Evolutionary conservation across 1,284 basidiomycete species (phyloP), one percentile per base, ranked within the genome.

Genomic region (Cerrena zonata): DNA sequence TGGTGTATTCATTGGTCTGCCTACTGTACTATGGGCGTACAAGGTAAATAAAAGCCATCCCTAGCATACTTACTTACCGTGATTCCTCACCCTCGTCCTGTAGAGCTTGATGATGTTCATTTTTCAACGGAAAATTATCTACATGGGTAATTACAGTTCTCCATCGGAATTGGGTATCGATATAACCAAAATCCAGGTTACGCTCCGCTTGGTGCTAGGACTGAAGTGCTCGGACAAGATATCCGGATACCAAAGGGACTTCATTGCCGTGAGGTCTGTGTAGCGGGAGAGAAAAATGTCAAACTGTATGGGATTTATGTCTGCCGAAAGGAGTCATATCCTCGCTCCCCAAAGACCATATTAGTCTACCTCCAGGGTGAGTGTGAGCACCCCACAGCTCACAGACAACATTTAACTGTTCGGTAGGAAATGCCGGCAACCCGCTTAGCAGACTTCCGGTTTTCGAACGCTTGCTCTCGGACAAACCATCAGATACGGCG

Each of bases 111-210:
- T 77, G 67, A 68, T 79, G 63, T 62, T 77, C 5, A 7, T 76
- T 0, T 77, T 79, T 48, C 77, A 78, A 54, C 65, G 76, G 4
- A 74, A 71, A 50, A 70, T 79, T 26, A 77, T 79, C 11, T 78
- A 79, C 61, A 75, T 79, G 71, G 71, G 74, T 74, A 51, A 19
- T 59, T 63, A 15, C 30, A 18, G 18, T 19, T 3, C 21, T 4
- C 24, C 23, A 4, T 45, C n/a, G n/a, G n/a, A n/a, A n/a, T n/a
- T n/a, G n/a, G n/a, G n/a, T n/a, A 4, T 4, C 34, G 10, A 26
- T 22, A 48, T 42, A 47, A 45, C 47, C 45, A 38, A 7, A 12
- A 44, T 24, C 7, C 48, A 75, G 76, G 74, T 0, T 77, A 76
- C 48, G 68, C 68, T 0, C 77, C 77, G 2, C 65, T 69, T 0